phyloP scores from a whole-genome alignment of 495 filamentous ascomycete genomes.

The Aspergillus kassunensis region DNA sequence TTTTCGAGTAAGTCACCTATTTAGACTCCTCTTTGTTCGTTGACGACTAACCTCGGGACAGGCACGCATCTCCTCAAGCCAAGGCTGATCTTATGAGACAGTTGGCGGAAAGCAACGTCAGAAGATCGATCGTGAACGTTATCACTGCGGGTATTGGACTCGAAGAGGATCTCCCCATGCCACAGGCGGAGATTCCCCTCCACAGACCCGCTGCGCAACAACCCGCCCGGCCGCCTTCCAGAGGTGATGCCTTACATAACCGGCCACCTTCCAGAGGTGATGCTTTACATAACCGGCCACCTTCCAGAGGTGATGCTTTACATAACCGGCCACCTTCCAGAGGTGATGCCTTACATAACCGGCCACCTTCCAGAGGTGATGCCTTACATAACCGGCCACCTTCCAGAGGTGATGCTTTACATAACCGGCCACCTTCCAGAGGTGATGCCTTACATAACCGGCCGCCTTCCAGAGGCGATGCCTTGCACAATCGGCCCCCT shows the following conservation, averaged over 20 bases:
- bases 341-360: background rate
- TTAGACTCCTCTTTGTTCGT: background rate
- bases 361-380: background rate
- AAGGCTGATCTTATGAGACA: conserved; percentile 86
- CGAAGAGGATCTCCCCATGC: conserved; percentile 19
- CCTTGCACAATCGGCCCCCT: background rate
- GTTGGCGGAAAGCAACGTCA: conserved; percentile 70
- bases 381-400: background rate
- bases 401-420: conserved; percentile 4
- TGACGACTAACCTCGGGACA: conserved; percentile 25
- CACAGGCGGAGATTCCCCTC: background rate
- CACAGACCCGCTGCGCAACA: background rate
- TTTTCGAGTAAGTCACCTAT: conserved; percentile 63
- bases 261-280: conserved; percentile 16
- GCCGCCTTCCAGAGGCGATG: conserved; percentile 6
- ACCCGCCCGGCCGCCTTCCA: background rate
- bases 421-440: conserved; percentile 17
- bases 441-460: background rate
- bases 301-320: conserved; percentile 5
- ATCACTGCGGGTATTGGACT: conserved; percentile 71
- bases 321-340: background rate
- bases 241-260: conserved; percentile 10
- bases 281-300: conserved; percentile 1
- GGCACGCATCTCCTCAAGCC: conserved; percentile 72
- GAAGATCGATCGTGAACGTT: conserved; percentile 75